Conservation (phyloP, 306 rosid species). For the Cicer pinnatifidum region DNA sequence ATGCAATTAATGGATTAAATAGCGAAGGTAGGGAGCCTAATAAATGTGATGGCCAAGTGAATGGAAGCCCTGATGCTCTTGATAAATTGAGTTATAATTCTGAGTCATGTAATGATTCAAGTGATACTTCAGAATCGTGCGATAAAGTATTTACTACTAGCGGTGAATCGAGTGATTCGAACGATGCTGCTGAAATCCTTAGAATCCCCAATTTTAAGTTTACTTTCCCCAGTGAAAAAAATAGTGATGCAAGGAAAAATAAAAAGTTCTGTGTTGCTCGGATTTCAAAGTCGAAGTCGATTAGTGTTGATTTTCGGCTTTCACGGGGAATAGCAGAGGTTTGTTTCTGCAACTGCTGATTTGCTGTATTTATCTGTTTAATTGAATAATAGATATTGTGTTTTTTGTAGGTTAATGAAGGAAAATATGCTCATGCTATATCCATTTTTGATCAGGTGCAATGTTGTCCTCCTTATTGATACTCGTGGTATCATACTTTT, state of each 20-base stretch:
- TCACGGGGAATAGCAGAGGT: slow-evolving; percentile 98
- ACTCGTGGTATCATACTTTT: slow-evolving; percentile 33
- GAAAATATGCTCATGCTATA: slow-evolving; percentile 88
- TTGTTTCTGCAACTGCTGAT: slow-evolving; percentile 43
- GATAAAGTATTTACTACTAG: slow-evolving; percentile 60
- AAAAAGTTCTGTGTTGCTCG: slow-evolving; percentile 79
- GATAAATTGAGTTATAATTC: slow-evolving; percentile 58
- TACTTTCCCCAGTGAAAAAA: slow-evolving; percentile 48
- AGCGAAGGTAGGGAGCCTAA: slow-evolving; percentile 53
- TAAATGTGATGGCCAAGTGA: slow-evolving; percentile 53
- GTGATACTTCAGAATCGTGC: slow-evolving; percentile 61
- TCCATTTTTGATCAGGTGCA: slow-evolving; percentile 88
- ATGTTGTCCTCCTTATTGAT: slow-evolving; percentile 34
- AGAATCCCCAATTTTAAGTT: slow-evolving; percentile 57
- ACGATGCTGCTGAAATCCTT: slow-evolving; percentile 54
- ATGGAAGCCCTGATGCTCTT: slow-evolving; percentile 60
- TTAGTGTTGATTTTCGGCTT: slow-evolving; percentile 91
- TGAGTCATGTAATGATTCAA: slow-evolving; percentile 69
- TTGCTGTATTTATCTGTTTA: slow-evolving; percentile 23
- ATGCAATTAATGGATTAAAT: slow-evolving; percentile 47
- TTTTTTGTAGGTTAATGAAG: slow-evolving; percentile 83
- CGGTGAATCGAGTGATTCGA: slow-evolving; percentile 51
- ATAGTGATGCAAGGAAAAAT: slow-evolving; percentile 65
- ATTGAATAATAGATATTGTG: slow-evolving; percentile 24
- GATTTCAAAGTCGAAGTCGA: slow-evolving; percentile 79